Evolutionary conservation across 768 basidiomycete genomes (phyloP).

Genomic region (Tricholoma matsutake): DNA sequence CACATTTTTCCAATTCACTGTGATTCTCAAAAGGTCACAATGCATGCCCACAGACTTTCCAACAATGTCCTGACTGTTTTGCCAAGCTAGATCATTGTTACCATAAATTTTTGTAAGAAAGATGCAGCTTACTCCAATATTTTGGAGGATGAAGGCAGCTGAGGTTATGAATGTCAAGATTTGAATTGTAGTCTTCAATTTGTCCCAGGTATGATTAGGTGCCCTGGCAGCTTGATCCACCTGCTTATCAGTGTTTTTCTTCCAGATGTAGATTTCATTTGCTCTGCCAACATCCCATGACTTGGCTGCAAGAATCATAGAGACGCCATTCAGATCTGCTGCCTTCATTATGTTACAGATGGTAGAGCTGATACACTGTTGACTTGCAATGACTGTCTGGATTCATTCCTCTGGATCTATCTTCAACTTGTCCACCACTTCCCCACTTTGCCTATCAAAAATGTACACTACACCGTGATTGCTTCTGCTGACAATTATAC

Average conservation of each 20-base stretch:
- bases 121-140: not conserved
- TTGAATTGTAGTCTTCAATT: not conserved
- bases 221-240: not conserved
- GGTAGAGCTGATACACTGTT: too few relatives aligned
- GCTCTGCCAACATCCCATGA: not conserved
- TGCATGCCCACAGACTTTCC: too few relatives aligned
- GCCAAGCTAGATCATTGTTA: not conserved
- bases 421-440: slow-evolving; percentile 5
- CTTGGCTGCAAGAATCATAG: not conserved
- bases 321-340: not conserved
- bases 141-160: not conserved
- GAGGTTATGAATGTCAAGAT: not conserved
- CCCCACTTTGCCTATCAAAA: slow-evolving; percentile 15
- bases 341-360: not conserved
- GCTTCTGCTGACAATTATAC: slow-evolving; percentile 9
- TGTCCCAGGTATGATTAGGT: not conserved
- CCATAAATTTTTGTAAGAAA: not conserved
- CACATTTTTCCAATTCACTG: too few relatives aligned
- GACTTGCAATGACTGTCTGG: slow-evolving; percentile 12
- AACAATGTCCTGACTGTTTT: not conserved
- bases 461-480: slow-evolving; percentile 17
- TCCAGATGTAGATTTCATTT: not conserved
- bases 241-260: not conserved
- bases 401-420: slow-evolving; percentile 7
- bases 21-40: too few relatives aligned